Base-by-base conservation (phyloP, 768 basidiomycete genomes). In the Termitomyces titanicus region DNA sequence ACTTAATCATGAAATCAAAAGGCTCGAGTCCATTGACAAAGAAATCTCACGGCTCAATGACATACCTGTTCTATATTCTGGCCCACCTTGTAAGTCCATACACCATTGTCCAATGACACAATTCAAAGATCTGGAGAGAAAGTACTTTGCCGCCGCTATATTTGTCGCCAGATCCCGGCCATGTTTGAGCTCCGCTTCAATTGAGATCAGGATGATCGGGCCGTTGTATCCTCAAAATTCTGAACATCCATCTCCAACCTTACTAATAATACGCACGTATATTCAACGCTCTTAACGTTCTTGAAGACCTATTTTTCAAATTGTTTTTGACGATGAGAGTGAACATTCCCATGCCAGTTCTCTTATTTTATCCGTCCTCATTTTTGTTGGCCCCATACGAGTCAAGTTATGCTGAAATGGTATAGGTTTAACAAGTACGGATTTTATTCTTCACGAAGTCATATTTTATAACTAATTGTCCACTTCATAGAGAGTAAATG, bases 171-270 rank as follows among this genome's bases (percentile, higher is more conserved):
- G n/a, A n/a, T n/a, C n/a, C n/a, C n/a, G n/a, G n/a, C n/a, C n/a
- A n/a, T n/a, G n/a, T n/a, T 39, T 4, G 27, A 29, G 37, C 49
- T 51, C 55, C 55, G 55, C 42, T 51, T 37, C 18, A 56, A 55
- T 24, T 22, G 6, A 18, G 12, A 7, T 24, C 40, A 22, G 40
- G 9, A 43, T 43, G 15, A 43, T 43, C 42, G 42, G 46, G 25
- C 18, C 11, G 6, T 24, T 12, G 12, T 25, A n/a, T 22, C n/a
- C n/a, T n/a, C n/a, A n/a, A n/a, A n/a, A n/a, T n/a, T 33, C 17
- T 22, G 10, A 48, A 40, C 40, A 47, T 47, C 46, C 38, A 55
- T 50, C 47, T n/a, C n/a, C n/a, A n/a, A n/a, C n/a, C n/a, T n/a
- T n/a, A n/a, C n/a, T n/a, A n/a, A n/a, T n/a, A n/a, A n/a, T n/a